These are phyloP conservation scores for Scalesia atractyloides DNA, from an alignment of 129 eudicot genomes.

Conservation along the genomic window DNA sequence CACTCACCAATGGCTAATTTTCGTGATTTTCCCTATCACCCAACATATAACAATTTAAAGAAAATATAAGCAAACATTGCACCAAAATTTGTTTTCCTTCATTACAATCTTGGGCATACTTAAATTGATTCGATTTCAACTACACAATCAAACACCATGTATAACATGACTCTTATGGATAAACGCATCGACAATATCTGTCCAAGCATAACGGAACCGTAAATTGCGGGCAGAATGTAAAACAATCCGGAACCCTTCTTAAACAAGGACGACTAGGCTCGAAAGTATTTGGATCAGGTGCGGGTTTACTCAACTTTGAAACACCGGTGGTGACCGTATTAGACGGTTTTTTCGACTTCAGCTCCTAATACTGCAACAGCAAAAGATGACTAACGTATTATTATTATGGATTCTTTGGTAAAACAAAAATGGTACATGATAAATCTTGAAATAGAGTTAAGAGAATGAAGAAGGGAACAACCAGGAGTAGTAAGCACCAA, in stretches of 20 bases:
- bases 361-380: conserved; percentile 12
- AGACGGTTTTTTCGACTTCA: not conserved
- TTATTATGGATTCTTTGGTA: not conserved
- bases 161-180: conserved; percentile 8
- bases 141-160: not conserved
- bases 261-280: not conserved
- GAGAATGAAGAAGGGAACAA: not conserved
- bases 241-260: conserved; percentile 23
- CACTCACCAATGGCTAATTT: not conserved
- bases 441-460: not conserved
- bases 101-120: not conserved
- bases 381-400: not conserved
- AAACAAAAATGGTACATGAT: not conserved
- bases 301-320: not conserved
- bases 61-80: not conserved
- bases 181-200: conserved; percentile 25
- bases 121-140: not conserved
- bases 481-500: conserved; percentile 29
- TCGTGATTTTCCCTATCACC: not conserved
- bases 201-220: conserved; percentile 23
- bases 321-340: not conserved
- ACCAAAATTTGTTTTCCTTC: not conserved
- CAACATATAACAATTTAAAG: not conserved
- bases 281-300: not conserved
- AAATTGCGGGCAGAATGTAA: conserved; percentile 15